Base-by-base conservation (phyloP, 2,329 filamentous ascomycete genomes). In the Alternaria sp. region DNA sequence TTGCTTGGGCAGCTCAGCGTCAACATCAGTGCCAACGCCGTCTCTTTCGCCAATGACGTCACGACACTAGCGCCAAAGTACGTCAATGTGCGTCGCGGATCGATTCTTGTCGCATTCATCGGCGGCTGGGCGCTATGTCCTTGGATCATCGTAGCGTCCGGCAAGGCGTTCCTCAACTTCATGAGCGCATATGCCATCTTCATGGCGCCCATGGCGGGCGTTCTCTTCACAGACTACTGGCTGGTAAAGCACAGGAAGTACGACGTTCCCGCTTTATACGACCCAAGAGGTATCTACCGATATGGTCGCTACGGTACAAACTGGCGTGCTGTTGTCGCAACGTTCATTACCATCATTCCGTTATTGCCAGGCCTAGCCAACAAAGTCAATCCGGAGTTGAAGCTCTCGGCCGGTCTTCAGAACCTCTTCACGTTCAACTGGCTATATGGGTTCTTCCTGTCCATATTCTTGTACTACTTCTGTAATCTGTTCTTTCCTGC, bases 381-480 rank as follows among this genome's bases (percentile, higher is more conserved):
- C 41, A 70, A 68, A 5, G 60, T 72, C 47, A 66, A 70, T n/a
- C 58, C 70, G 1, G 61, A 50, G 2, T 30, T 70, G 4, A 53
- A 61, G 7, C 64, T 69, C 72, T 73, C 55, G 3, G n/a, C 45
- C 1, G 65, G 65, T 7, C 54, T 67, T 10, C 33, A 74, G 73
- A 41, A 74, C 68, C 20, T 65, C 56, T 81, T 80, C 47, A 72
- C 80, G 7, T 80, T 77, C 67, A 79, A 80, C 5, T 82, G 80
- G 66, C 75, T 70, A 5, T 75, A 73, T 41, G 77, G 78, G 0
- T 80, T 81, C 53, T 61, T 58, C 30, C 30, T 67, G 7, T 65
- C 63, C 8, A 58, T 65, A 2, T 54, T 75, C 5, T 56, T 78
- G 5, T 82, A 82, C 54, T 64, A 53, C 14, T 43, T 64, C 1